Percentiles rank a stretch among this genome's conserved stretches.
These are phyloP conservation scores for Cercospora berteroae DNA, from an alignment of 2,329 filamentous ascomycete genomes.

Conservation along the genomic window DNA sequence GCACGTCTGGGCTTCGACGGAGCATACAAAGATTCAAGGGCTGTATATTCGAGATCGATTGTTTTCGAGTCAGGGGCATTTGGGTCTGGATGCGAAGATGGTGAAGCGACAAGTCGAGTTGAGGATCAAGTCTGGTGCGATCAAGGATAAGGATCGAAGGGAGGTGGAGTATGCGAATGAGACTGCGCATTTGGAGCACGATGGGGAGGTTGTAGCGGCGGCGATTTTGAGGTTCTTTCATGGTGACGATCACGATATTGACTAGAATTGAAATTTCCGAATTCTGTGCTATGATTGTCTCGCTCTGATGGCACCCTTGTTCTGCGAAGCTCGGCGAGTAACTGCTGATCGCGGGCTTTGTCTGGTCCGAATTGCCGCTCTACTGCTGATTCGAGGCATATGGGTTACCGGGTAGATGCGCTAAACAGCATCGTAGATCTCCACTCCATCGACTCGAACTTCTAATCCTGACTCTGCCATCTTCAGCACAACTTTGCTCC, in stretches of 20 bases:
- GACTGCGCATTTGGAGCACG: conserved; percentile 42
- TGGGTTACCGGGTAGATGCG: background rate
- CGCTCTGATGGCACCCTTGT: background rate
- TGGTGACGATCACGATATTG: conserved; percentile 48
- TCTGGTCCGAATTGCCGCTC: background rate
- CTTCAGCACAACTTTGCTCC: conserved; percentile 25
- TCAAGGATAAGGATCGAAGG: conserved; percentile 40
- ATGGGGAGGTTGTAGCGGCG: conserved; percentile 41
- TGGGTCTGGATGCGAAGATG: conserved; percentile 50
- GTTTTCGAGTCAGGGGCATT: conserved; percentile 50
- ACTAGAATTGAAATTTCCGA: conserved; percentile 2
- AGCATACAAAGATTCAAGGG: conserved; percentile 47
- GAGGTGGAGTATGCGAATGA: conserved; percentile 41
- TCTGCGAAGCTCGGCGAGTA: background rate
- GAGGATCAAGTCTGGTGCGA: conserved; percentile 44
- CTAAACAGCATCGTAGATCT: conserved; percentile 24
- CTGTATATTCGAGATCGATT: conserved; percentile 47
- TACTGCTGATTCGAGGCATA: background rate
- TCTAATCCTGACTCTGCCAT: conserved; percentile 25
- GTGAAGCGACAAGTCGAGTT: conserved; percentile 48
- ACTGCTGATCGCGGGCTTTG: background rate
- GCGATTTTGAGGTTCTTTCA: conserved; percentile 50
- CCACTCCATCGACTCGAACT: conserved; percentile 26
- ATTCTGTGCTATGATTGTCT: background rate
- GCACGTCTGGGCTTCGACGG: conserved; percentile 50